phyloP scores from a whole-genome alignment of 495 filamentous ascomycete species.

The Penicillium taxi region DNA sequence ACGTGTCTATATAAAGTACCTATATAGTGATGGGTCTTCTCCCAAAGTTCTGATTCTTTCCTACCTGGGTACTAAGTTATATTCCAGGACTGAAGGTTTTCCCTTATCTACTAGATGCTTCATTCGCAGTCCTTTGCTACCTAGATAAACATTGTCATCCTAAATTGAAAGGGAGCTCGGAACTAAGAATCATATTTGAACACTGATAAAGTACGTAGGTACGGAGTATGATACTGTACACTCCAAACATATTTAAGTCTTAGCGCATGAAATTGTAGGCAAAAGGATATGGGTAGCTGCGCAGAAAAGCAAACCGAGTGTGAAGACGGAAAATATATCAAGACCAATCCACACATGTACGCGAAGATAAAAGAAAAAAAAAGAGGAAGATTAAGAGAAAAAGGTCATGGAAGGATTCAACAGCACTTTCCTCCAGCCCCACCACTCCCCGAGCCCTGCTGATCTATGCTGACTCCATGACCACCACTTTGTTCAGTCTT shows the following conservation, averaged over 20 bases:
- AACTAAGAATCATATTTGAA: too few relatives aligned
- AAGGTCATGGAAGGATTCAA: constrained; percentile 37
- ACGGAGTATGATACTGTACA: constrained; percentile 20
- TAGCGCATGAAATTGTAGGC: constrained; percentile 20
- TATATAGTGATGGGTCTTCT: too few relatives aligned
- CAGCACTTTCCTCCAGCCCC: constrained; percentile 77
- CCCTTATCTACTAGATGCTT: too few relatives aligned
- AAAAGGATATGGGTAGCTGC: constrained; percentile 14
- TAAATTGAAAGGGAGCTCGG: too few relatives aligned
- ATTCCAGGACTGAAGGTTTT: too few relatives aligned
- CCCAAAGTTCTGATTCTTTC: too few relatives aligned
- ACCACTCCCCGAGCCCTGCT: constrained; percentile 49
- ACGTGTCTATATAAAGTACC: too few relatives aligned
- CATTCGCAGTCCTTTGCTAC: too few relatives aligned
- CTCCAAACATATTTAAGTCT: constrained; percentile 21
- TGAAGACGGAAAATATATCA: neutral
- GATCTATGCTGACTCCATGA: constrained; percentile 64
- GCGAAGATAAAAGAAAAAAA: constrained; percentile 8
- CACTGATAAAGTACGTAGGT: too few relatives aligned
- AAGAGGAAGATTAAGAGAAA: constrained; percentile 6
- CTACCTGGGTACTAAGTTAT: too few relatives aligned
- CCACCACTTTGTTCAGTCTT: constrained; percentile 64
- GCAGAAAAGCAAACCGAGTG: constrained; percentile 9
- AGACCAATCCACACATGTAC: constrained; percentile 6
- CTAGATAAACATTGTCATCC: too few relatives aligned